Conservation (phyloP, 495 filamentous ascomycete genomes). For the Penicillium salamii region DNA sequence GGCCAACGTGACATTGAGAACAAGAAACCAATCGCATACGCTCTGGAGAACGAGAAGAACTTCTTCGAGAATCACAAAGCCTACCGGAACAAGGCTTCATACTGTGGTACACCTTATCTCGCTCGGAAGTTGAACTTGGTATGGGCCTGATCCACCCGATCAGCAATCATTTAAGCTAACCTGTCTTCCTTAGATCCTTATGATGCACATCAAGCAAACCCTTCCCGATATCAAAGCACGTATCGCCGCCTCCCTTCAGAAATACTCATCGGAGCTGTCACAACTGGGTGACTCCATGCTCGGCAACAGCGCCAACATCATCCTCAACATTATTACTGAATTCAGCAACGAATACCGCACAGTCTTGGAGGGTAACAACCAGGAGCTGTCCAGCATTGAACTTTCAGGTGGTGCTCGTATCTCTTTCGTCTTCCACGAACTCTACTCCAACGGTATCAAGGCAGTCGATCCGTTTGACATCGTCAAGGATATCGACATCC, state of each 20-base stretch:
- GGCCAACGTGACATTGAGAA: conserved; percentile 99
- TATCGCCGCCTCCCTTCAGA: conserved; percentile 87
- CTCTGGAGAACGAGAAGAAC: conserved; percentile 90
- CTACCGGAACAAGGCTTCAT: conserved; percentile 96
- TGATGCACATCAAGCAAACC: conserved; percentile 99
- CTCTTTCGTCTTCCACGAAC: conserved; percentile 98
- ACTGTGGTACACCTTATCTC: conserved; percentile 96
- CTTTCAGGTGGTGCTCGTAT: conserved; percentile 97
- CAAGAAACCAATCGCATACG: conserved; percentile 88
- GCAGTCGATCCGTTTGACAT: conserved; percentile 96
- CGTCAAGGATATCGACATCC: conserved; percentile 96
- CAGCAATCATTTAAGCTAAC: background rate
- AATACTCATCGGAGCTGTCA: conserved; percentile 79
- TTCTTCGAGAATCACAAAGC: conserved; percentile 99
- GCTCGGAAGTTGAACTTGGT: conserved; percentile 94
- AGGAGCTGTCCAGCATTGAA: conserved; percentile 89
- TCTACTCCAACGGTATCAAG: conserved; percentile 97
- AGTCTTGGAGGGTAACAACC: conserved; percentile 93
- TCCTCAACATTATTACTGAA: conserved; percentile 98
- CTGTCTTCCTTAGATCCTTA: conserved; percentile 69
- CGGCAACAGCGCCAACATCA: conserved; percentile 92
- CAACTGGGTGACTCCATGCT: conserved; percentile 92
- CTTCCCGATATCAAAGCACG: conserved; percentile 97
- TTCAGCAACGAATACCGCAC: conserved; percentile 97
- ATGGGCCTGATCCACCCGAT: conserved; percentile 15